A percentile compares a stretch with the other conserved stretches of the same genome.
These are phyloP conservation scores for Kwoniella mangroviensis DNA, from an alignment of 768 basidiomycete species.

Conservation along the genomic window DNA sequence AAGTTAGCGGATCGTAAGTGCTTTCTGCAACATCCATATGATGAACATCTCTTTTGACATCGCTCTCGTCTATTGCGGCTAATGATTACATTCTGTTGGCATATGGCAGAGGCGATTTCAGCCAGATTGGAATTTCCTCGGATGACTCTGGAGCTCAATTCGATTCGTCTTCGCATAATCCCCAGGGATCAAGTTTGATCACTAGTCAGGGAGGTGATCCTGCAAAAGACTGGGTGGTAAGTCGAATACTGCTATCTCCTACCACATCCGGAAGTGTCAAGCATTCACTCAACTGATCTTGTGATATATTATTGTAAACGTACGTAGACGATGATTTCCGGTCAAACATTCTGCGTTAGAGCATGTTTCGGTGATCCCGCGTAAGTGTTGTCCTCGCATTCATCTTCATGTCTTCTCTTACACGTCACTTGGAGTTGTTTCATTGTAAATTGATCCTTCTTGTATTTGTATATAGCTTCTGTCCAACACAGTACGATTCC, in stretches of 20 bases:
- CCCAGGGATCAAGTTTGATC: slow-evolving; percentile 35
- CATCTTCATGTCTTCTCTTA: no score
- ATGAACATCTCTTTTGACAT: no score
- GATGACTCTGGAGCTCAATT: slow-evolving; percentile 50
- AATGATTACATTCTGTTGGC: background rate
- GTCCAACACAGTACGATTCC: slow-evolving; percentile 43
- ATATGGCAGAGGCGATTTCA: slow-evolving; percentile 46
- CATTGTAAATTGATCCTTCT: no score
- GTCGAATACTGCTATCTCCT: slow-evolving; percentile 20
- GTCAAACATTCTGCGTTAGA: slow-evolving; percentile 45
- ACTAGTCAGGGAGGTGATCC: slow-evolving; percentile 30
- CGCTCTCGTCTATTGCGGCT: background rate
- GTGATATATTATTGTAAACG: no score
- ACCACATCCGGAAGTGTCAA: background rate
- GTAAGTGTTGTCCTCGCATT: no score
- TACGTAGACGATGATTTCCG: slow-evolving; percentile 44
- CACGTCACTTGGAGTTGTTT: no score
- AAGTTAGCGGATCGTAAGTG: slow-evolving; percentile 51
- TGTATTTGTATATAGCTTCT: no score
- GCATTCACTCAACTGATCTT: no score
- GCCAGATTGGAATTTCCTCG: slow-evolving; percentile 48
- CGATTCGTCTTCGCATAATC: slow-evolving; percentile 36
- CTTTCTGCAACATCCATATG: no score
- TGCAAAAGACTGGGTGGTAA: slow-evolving; percentile 47
- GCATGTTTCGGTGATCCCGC: slow-evolving; percentile 49